Base-by-base conservation (phyloP, 306 rosid species). In the Pyrus bretschneideri region DNA sequence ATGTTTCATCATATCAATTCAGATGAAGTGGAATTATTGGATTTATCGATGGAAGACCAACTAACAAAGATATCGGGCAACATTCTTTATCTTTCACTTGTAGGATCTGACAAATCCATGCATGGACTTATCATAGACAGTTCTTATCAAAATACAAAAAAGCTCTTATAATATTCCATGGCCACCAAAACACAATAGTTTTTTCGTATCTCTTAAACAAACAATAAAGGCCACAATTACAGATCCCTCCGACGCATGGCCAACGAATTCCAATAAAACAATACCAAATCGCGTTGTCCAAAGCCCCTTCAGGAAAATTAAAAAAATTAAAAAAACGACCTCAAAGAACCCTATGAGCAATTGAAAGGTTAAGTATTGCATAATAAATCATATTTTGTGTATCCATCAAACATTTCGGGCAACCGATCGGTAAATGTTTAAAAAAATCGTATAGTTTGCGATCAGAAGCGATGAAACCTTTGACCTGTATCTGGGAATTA, bases 291-390 rank as follows among this genome's bases (percentile, higher is more conserved):
- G 31, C n/a, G 67, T 59, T 71, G 73, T 66, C 59, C 45, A 35
- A 63, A 52, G 17, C 55, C 65, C 25, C 25, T 51, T 7, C 2
- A 38, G 40, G 9, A 35, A 35, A 35, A 35, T 5, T 5, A 7
- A 38, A 6, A 38, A 1, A 23, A 5, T n/a, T 23, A 49, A 65
- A 31, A 82, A 76, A 30, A 40, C 9, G 6, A 35, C 40, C 63
- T 15, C 75, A 52, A 72, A 77, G 66, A 46, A 57, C 87, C 71
- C 84, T 85, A 78, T 61, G 86, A 44, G 73, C 18, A 45, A 22
- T 11, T 79, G 87, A 83, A 85, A 69, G 87, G 91, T 59, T 83
- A 81, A 51, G 33, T 4, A 9, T 51, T 52, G 30, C 6, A 6
- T 31, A 63, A 29, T 19, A 60, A 25, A 38, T 27, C 22, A 52